These are phyloP conservation scores for Entoloma clypeatum DNA, from an alignment of 1,284 basidiomycete genomes.

Conservation along the genomic window DNA sequence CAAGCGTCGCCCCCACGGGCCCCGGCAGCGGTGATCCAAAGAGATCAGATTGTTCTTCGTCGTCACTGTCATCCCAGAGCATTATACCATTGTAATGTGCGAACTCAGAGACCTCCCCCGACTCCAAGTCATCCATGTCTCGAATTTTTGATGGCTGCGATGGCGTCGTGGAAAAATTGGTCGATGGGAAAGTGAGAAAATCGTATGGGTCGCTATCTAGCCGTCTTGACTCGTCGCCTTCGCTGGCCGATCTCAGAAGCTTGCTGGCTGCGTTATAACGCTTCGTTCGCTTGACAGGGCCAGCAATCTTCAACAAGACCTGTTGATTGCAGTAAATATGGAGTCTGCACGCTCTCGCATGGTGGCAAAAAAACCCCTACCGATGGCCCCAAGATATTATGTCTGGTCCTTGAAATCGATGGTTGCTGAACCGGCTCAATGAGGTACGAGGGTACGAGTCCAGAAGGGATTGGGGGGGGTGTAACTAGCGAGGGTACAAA, in stretches of 20 bases:
- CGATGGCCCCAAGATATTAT: conserved; percentile 49
- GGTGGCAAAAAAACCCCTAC: conserved; percentile 32
- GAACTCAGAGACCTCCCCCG: conserved; percentile 37
- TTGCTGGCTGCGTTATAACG: conserved; percentile 26
- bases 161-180: conserved; percentile 33
- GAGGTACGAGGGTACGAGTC: conserved; percentile 46
- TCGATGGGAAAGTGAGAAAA: conserved; percentile 37
- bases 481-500: conserved; percentile 26
- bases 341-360: conserved; percentile 6
- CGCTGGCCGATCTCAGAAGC: conserved; percentile 18
- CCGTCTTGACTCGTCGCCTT: conserved; percentile 15
- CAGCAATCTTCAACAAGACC: conserved; percentile 45
- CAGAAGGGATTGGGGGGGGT: conserved; percentile 31
- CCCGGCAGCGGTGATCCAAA: no score
- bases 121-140: conserved; percentile 39
- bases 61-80: conserved; percentile 33
- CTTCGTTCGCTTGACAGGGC: conserved; percentile 35
- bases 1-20: no score
- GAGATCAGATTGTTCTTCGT: background rate
- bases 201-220: conserved; percentile 37
- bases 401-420: conserved; percentile 44
- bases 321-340: conserved; percentile 22
- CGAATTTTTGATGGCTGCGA: conserved; percentile 35
- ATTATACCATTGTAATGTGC: conserved; percentile 39
- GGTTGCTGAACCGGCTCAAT: conserved; percentile 39